Base-by-base conservation (phyloP, 192 early-diverging fungal species). In the Spinellus fusiger region DNA sequence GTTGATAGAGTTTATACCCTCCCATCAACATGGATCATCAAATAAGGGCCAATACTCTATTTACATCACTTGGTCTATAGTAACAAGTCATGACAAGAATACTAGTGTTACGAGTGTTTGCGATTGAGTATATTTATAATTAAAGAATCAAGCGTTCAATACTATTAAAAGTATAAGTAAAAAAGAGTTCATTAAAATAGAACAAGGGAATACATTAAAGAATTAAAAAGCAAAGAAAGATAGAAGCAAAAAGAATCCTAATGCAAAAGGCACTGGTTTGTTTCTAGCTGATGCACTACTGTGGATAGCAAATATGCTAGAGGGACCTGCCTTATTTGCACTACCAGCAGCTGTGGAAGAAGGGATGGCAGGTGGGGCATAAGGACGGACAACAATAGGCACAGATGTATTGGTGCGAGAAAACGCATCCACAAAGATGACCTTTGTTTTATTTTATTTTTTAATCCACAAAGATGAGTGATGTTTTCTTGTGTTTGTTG, bases 351-450 rank as follows among this genome's bases (percentile, higher is more conserved):
- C 40, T 44, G 40, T 44, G 15, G 31, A 46, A 34, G 33, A 47
- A 4, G 47, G 20, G 10, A 49, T 4, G 5, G 27, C 15, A 29
- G 63, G 55, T 35, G 63, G 38, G 0, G 63, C 63, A 33, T 58
- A 58, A 26, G 56, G 56, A 9, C 56, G 48, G 38, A 66, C 56
- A 0, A 32, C 48, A 26, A 66, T 54, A 33, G 64, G 64, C 1
- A 66, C 38, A 27, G 56, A 37, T 46, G 64, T 66, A 52, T 66
- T 66, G 10, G 29, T 33, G 20, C 27, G 31, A 22, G 49, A 38
- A 22, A 53, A 31, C 22, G 56, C 10, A 35, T 66, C 64, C 13
- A 53, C 38, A 44, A 66, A 66, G 5, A 59, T 33, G 8, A 66
- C 55, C 55, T 56, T 9, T 18, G 22, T 56, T 22, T 2, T 12